Conservation (phyloP, 306 rosid species). For the Dryas drummondii region DNA sequence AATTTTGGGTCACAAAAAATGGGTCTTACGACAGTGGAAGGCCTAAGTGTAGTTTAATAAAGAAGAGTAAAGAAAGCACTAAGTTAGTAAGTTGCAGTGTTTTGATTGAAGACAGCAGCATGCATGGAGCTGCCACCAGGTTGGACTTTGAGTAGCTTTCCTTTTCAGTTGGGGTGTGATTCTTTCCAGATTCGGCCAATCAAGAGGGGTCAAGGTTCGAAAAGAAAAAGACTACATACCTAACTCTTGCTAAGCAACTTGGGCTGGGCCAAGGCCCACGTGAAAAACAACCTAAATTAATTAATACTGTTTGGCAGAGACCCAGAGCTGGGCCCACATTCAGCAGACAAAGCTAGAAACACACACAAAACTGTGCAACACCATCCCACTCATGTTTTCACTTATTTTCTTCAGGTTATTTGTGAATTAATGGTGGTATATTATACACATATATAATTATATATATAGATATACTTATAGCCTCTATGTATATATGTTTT, state of each 20-base stretch:
- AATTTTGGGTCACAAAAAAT: too few relatives aligned
- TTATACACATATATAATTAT: not conserved
- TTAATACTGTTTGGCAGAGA: not conserved
- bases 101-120: too few relatives aligned
- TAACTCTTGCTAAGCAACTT: not conserved
- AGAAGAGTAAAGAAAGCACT: too few relatives aligned
- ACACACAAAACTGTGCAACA: not conserved
- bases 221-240: not conserved
- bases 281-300: not conserved
- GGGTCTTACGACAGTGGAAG: too few relatives aligned
- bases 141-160: not conserved
- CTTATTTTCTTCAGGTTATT: not conserved
- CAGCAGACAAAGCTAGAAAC: not conserved
- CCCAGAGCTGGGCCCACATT: not conserved
- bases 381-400: not conserved
- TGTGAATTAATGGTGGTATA: not conserved
- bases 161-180: not conserved
- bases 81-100: too few relatives aligned
- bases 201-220: not conserved
- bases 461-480: not conserved
- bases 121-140: too few relatives aligned
- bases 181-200: constrained; percentile 14
- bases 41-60: too few relatives aligned
- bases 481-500: not conserved
- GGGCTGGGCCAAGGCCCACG: constrained; percentile 14